phyloP scores from a whole-genome alignment of 768 basidiomycete genomes.

The Pholiota molesta region DNA sequence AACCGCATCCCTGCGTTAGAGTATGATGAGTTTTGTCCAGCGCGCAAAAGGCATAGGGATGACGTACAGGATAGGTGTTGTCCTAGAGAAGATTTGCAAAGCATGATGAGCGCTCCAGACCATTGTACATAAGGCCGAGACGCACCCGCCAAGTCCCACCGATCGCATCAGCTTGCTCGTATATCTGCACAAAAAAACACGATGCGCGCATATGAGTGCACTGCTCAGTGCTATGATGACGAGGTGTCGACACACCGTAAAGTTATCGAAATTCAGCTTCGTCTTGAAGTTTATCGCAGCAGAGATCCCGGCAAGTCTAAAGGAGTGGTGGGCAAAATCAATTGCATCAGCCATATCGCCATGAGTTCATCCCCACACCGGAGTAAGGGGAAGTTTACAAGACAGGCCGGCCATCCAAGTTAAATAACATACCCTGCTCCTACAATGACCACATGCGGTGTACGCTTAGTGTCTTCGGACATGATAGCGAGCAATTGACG shows the following conservation, averaged over 20 bases:
- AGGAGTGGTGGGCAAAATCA: neutral
- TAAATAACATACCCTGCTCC: conserved; percentile 48
- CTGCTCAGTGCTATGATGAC: neutral
- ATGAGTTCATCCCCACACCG: neutral
- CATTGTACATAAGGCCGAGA: conserved; percentile 7
- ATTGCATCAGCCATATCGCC: neutral
- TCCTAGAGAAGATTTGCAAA: conserved; percentile 35
- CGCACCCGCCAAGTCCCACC: conserved; percentile 63
- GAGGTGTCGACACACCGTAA: conserved; percentile 39
- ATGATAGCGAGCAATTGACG: neutral
- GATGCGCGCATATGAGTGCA: neutral
- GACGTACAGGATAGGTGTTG: conserved; percentile 54
- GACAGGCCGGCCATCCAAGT: neutral
- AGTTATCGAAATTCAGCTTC: conserved; percentile 46
- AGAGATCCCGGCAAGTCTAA: conserved; percentile 51
- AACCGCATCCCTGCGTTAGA: conserved; percentile 49
- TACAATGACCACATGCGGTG: conserved; percentile 47
- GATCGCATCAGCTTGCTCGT: conserved; percentile 47
- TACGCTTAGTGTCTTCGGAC: conserved; percentile 22
- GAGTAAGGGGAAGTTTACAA: neutral
- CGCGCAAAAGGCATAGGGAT: neutral
- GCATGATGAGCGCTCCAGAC: neutral
- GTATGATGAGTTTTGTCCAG: neutral
- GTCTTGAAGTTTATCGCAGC: conserved; percentile 50
- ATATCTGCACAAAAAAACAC: conserved; percentile 39